Conservation (phyloP, 345 rosid species). For the Iberis pinnata region DNA sequence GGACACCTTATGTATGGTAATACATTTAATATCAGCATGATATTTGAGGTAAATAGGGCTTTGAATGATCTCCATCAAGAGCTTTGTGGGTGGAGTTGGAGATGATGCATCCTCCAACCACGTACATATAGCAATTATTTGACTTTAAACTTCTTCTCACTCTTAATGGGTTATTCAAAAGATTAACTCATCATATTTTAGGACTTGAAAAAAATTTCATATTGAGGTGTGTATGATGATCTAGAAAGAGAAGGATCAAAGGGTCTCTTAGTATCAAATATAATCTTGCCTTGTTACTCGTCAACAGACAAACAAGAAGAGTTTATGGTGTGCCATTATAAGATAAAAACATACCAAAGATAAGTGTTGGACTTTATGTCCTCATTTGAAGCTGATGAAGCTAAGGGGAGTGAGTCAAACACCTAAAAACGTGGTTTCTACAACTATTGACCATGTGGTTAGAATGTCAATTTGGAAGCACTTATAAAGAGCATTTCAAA, state of each 20-base stretch:
- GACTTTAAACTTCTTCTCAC: neutral
- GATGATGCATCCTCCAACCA: neutral
- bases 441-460: too few relatives aligned
- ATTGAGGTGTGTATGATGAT: neutral
- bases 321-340: neutral
- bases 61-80: neutral
- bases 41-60: too few relatives aligned
- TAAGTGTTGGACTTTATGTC: neutral
- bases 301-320: neutral
- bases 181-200: neutral
- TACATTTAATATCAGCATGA: too few relatives aligned
- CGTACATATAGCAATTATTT: neutral
- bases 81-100: neutral
- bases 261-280: neutral
- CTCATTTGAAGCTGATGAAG: too few relatives aligned
- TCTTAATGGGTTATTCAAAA: neutral
- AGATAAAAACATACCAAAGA: neutral
- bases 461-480: too few relatives aligned
- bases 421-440: too few relatives aligned
- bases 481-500: too few relatives aligned
- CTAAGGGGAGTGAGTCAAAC: too few relatives aligned
- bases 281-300: neutral
- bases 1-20: neutral
- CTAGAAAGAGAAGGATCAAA: neutral
- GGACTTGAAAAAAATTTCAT: neutral